phyloP scores from a whole-genome alignment of 169 alveolate genomes.

The Eimeria necatrix region DNA sequence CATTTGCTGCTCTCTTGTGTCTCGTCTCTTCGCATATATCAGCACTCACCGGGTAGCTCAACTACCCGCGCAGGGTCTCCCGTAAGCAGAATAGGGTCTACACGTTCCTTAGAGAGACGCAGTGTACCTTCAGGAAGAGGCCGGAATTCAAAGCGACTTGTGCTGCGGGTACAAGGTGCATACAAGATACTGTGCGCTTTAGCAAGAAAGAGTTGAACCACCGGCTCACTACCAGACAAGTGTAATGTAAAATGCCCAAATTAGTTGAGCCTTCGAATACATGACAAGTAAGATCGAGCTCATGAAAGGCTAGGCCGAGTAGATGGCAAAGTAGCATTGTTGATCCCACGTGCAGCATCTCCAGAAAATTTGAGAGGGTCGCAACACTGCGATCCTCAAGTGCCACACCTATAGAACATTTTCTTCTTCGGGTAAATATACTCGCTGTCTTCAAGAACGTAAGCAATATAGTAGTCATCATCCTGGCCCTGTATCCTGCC shows the following conservation, averaged over 20 bases:
- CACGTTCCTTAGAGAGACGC: not conserved
- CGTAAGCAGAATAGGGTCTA: not conserved
- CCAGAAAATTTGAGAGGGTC: too few relatives aligned
- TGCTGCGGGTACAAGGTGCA: conserved; percentile 52
- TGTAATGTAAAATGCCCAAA: too few relatives aligned
- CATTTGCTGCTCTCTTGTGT: too few relatives aligned
- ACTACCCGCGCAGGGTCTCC: conserved; percentile 51
- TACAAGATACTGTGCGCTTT: conserved; percentile 41
- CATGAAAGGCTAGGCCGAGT: too few relatives aligned
- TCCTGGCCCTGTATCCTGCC: conserved; percentile 58
- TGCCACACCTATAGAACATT: conserved; percentile 56
- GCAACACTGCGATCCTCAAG: too few relatives aligned
- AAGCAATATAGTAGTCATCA: conserved; percentile 72
- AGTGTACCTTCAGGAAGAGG: conserved; percentile 27
- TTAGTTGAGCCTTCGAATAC: too few relatives aligned
- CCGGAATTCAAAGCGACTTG: conserved; percentile 55
- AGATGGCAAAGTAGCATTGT: too few relatives aligned
- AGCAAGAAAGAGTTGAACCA: conserved; percentile 23
- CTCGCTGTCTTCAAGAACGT: conserved; percentile 57
- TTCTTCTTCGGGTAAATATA: conserved; percentile 64
- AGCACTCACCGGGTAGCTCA: not conserved
- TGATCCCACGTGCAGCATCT: too few relatives aligned
- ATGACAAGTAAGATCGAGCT: too few relatives aligned
- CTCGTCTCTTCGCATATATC: not conserved
- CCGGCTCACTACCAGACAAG: too few relatives aligned